These are phyloP conservation scores for Fistulinella cinereoalba DNA, from an alignment of 1,284 basidiomycete species.

Conservation along the genomic window DNA sequence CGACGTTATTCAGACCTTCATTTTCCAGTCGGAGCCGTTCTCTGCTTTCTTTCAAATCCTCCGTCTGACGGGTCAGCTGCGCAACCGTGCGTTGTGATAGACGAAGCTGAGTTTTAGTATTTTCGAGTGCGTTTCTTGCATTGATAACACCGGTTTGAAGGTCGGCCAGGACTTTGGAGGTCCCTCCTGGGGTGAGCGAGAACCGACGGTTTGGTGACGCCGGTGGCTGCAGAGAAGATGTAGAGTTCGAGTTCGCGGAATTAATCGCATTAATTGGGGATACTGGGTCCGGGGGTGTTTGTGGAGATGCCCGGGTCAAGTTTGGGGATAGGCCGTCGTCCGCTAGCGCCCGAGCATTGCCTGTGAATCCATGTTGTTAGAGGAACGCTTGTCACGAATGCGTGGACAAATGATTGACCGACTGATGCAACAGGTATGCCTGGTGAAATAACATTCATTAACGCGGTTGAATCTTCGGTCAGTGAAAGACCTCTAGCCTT, in stretches of 20 bases:
- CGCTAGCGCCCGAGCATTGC: constrained; percentile 75
- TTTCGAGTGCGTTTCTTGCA: constrained; percentile 75
- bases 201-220: constrained; percentile 51
- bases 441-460: constrained; percentile 34
- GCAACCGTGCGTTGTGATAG: constrained; percentile 76
- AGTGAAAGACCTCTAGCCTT: constrained; percentile 29
- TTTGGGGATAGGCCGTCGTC: constrained; percentile 56
- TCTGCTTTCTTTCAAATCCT: constrained; percentile 82
- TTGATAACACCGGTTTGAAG: constrained; percentile 79
- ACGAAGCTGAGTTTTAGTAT: constrained; percentile 75
- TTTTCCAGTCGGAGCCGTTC: constrained; percentile 80
- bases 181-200: constrained; percentile 71
- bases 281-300: constrained; percentile 29
- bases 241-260: constrained; percentile 22
- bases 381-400: constrained; percentile 9
- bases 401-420: constrained; percentile 45
- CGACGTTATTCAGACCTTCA: constrained; percentile 80
- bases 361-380: constrained; percentile 40
- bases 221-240: constrained; percentile 33
- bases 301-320: constrained; percentile 31
- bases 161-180: constrained; percentile 80
- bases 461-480: constrained; percentile 23
- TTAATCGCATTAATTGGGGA: constrained; percentile 29
- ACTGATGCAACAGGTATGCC: constrained; percentile 80
- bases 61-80: constrained; percentile 75